Evolutionary conservation across 2,329 filamentous ascomycete genomes (phyloP), one percentile per base, ranked within the genome.

Genomic region (Emmonsia crescens): DNA sequence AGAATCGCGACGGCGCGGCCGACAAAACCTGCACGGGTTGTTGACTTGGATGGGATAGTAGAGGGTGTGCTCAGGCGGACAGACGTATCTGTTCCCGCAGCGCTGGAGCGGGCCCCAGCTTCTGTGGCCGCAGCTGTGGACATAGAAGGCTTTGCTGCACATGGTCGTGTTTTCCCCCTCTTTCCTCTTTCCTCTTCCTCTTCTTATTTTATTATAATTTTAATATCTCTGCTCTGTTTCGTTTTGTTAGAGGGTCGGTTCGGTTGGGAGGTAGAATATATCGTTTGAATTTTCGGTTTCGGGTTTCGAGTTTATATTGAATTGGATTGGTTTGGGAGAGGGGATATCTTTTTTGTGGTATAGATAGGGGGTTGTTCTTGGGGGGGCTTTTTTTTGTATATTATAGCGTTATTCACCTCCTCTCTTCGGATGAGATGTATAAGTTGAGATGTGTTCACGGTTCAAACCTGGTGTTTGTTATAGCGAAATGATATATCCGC

Each of bases 131-230:
- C 65, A 66, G 52, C 42, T 63, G 54, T 66, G 65, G 19, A 66
- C 58, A 61, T 63, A 63, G 57, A 58, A 60, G 42, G 64, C 64
- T n/a, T 66, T 66, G 51, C 61, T 61, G 58, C 65, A 66, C 65
- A 66, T 66, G 52, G 19, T 33, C 10, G 29, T 2, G 21, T 36
- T 51, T 19, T 21, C 42, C 49, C 21, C 10, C 36, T 54, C 27
- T 36, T 33, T 52, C 29, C 10, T 19, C 5, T 16, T 49, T 10
- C 19, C 6, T 31, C 4, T 52, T 52, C 2, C 10, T 5, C 16
- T 33, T n/a, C 14, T 9, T 52, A n/a, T 48, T 2, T 1, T 14
- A 5, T n/a, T 21, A n/a, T 19, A n/a, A n/a, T 6, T 9, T 44
- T 44, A n/a, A n/a, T n/a, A 19, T 24, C 21, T 24, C 12, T 29